Percentiles rank a stretch among this genome's conserved stretches.
Conservation (phyloP, 2,329 filamentous ascomycete species). For the Hypoxylon sp. region DNA sequence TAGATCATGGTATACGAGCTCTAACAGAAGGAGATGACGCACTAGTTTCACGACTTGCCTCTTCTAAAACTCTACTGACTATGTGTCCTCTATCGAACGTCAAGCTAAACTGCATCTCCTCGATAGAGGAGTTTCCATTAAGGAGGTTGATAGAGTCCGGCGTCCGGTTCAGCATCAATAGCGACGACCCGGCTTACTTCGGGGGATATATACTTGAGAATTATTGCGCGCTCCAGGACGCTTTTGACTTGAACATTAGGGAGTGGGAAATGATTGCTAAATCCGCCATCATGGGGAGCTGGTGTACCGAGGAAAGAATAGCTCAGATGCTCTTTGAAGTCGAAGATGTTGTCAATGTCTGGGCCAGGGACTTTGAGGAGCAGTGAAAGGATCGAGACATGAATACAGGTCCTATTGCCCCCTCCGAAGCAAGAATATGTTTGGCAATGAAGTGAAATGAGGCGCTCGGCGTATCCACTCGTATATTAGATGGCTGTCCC, state of each 20-base stretch:
- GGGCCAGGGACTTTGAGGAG: slow-evolving; percentile 22
- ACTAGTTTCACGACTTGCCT: slow-evolving; percentile 66
- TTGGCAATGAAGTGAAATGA: background rate
- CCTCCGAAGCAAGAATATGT: background rate
- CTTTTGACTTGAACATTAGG: slow-evolving; percentile 67
- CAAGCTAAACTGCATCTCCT: slow-evolving; percentile 62
- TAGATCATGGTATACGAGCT: slow-evolving; percentile 78
- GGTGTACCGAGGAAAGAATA: slow-evolving; percentile 73
- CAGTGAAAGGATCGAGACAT: background rate
- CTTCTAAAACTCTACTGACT: slow-evolving; percentile 68
- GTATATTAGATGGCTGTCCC: background rate
- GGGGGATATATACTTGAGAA: slow-evolving; percentile 79
- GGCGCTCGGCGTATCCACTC: background rate
- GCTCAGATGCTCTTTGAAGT: slow-evolving; percentile 61
- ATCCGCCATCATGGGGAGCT: slow-evolving; percentile 72
- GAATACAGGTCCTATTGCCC: too few relatives aligned
- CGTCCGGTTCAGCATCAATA: slow-evolving; percentile 76
- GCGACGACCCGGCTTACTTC: slow-evolving; percentile 79
- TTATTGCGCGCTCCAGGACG: slow-evolving; percentile 78
- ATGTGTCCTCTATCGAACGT: slow-evolving; percentile 81
- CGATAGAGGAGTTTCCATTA: slow-evolving; percentile 66
- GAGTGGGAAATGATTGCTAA: slow-evolving; percentile 74
- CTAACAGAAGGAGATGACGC: slow-evolving; percentile 60
- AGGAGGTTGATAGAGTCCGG: slow-evolving; percentile 68
- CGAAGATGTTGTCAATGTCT: slow-evolving; percentile 46